Evolutionary conservation across 2,329 filamentous ascomycete species (phyloP), one percentile per base, ranked within the genome.

Genomic region (Aureobasidium sp.): DNA sequence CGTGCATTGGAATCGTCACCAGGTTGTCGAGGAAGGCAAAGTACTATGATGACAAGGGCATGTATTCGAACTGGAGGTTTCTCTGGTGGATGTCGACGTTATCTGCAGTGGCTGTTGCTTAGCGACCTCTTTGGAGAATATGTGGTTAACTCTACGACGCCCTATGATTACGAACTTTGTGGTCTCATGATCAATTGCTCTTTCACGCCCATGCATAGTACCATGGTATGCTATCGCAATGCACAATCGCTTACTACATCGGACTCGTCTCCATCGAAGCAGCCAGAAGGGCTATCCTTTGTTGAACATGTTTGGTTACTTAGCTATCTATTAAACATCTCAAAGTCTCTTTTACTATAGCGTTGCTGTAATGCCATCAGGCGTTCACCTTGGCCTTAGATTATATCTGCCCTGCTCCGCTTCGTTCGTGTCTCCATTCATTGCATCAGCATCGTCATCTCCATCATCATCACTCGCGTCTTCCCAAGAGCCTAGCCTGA

Each of bases 21-120:
- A 29, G 61, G 14, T 54, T 63, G 37, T 60, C 56, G 15, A 60
- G 56, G 19, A 60, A 60, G 8, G 45, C 33, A 22, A 60, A 50
- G 31, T 50, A 22, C 9, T 49, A 49, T 33, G 37, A 49, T 5
- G 56, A 60, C 22, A 59, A 33, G 31, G 19, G 42, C 5, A 47
- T 58, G 54, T 47, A 47, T 29, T 47, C 40, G 19, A 58, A 29
- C 14, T 58, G 54, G 54, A 47, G 19, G 6, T 37, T 37, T 12
- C 19, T 58, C 7, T 58, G 54, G 54, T 58, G 42, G 54, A 58
- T 58, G 31, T 37, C 42, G 8, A 58, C n/a, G 2, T 27, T 47
- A 7, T 58, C 54, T 35, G 42, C n/a, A n/a, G 42, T 58, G 29
- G 54, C 39, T 2, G 31, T 58, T 5, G 52, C 37, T 31, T 56